Base-by-base conservation (phyloP, 139 green algal genomes). In the Pleodorina starrii region DNA sequence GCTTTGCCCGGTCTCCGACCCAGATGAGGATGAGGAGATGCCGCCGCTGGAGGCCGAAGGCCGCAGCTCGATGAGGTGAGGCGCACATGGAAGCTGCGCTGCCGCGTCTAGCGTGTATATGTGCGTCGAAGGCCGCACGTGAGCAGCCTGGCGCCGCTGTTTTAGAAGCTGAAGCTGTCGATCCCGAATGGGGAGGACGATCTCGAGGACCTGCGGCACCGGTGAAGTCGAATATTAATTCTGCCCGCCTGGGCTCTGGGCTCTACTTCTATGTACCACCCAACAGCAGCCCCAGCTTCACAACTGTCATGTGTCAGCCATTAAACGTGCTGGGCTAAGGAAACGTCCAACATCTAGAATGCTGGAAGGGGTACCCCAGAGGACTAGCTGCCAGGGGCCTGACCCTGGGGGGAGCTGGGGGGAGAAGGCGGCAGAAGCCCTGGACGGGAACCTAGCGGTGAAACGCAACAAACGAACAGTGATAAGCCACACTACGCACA, bases 111-210 rank as follows among this genome's bases (percentile, higher is more conserved):
- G 68, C 16, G 63, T 10, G 63, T 40, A 36, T 36, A 38, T 38
- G n/a, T 10, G 63, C 6, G 43, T 17, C n/a, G 29, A 12, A 16
- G 44, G 29, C 44, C 23, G 29, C 25, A 35, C 43, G 1, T 40
- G 3, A 35, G 29, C 29, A 23, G 6, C n/a, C 29, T 87, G 81
- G 0, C 21, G 7, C 59, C 32, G 44, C 3, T 48, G 42, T 35
- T 43, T 59, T 1, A 63, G 44, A 0, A 48, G 3, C 2, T 63
- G 60, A 1, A 77, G 6, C 40, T 77, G 81, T n/a, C 48, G 42
- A 12, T 87, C 81, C 6, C 81, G 42, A 35, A 87, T 40, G 5
- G 81, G 81, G n/a, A 87, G 81, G 14, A 87, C 43, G 12, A 38
- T n/a, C 60, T 87, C 81, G 0, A 87, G 59, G 7, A 86, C 57